Base-by-base conservation (phyloP, 441 rosid species). In the Gossypium laxum region DNA sequence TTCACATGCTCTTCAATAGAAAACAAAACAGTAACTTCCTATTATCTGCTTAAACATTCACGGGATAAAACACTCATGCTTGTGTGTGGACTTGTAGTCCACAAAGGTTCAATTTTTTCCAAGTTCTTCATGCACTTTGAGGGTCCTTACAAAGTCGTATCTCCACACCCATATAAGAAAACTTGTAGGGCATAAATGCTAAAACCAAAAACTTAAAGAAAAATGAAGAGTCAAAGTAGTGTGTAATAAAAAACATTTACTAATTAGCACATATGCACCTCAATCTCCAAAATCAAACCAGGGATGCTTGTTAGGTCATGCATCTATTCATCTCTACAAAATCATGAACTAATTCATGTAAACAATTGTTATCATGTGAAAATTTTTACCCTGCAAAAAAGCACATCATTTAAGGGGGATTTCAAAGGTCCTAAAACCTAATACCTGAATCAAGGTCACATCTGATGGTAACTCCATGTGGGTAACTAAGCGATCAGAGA, bases 401-500 rank as follows among this genome's bases (percentile, higher is more conserved):
- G 41, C 67, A 17, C 48, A 60, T 18, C 8, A 43, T 22, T 64
- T 43, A 11, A 72, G 63, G 30, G 5, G 5, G 58, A 10, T n/a
- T 32, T 26, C n/a, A 11, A 15, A 58, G 14, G 56, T 12, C 56
- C 60, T 41, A 65, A 74, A 17, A 86, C 91, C 91, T 41, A 65
- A 74, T 21, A 89, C 95, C 92, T 89, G 85, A 41, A 81, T 69
- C 70, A 72, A 52, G 26, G 83, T 69, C 61, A 55, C 48, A 34
- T 82, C 67, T 24, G 87, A 72, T 15, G 92, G 91, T 45, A 94
- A 79, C 70, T 83, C 86, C 96, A 92, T 89, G 69, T 76, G 85
- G 65, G 92, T 90, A 54, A 75, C 85, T 81, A 88, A 65, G 69
- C 81, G 90, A 73, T 79, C 86, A 6, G 86, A 72, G 88, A 94